Evolutionary conservation across 179 eudicot species (phyloP).

Genomic region (Gypsophila paniculata): DNA sequence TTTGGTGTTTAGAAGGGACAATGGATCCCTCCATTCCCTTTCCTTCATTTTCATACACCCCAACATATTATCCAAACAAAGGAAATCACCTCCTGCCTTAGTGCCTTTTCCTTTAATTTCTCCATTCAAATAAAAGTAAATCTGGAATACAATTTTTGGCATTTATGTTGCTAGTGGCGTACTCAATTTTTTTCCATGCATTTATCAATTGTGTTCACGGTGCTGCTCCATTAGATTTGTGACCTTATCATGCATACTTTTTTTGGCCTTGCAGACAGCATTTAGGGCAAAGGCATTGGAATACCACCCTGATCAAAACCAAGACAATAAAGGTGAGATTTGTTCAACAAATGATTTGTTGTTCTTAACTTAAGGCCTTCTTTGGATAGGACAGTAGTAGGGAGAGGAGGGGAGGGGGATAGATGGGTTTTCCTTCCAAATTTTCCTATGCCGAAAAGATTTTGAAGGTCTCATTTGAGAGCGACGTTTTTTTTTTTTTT

Average conservation of each 20-base stretch:
- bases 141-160: too few relatives aligned
- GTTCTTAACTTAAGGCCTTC: neutral
- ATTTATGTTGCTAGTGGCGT: neutral
- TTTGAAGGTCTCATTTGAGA: too few relatives aligned
- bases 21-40: too few relatives aligned
- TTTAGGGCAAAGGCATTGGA: conserved; percentile 90
- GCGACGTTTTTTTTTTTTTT: too few relatives aligned
- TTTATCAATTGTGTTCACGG: too few relatives aligned
- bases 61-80: too few relatives aligned
- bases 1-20: too few relatives aligned
- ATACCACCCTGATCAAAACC: conserved; percentile 96
- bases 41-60: too few relatives aligned
- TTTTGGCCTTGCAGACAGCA: conserved; percentile 55
- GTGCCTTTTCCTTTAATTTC: too few relatives aligned
- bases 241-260: neutral
- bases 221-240: neutral
- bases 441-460: neutral
- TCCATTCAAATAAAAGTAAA: too few relatives aligned
- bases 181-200: neutral
- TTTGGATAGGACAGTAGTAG: neutral
- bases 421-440: neutral
- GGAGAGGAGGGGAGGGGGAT: neutral
- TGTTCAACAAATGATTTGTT: neutral
- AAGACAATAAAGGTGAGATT: conserved; percentile 67
- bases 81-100: too few relatives aligned